Evolutionary conservation across 192 early-diverging fungal genomes (phyloP).

Genomic region (Dissophora ornata): DNA sequence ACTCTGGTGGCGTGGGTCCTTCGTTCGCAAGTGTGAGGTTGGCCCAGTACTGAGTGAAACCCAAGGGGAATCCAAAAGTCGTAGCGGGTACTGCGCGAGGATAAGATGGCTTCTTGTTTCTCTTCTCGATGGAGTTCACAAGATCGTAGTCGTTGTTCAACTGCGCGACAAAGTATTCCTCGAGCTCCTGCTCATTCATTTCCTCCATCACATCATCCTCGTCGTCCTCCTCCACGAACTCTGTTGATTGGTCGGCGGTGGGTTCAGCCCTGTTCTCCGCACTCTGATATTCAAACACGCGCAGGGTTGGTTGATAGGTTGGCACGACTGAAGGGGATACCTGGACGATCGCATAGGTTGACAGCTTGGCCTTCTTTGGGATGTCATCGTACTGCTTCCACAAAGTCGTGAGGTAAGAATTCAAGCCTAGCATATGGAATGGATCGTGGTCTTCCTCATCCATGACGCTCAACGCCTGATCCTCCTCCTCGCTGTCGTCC

Average conservation of each 20-base stretch:
- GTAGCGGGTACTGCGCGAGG: background rate
- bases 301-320: slow-evolving; percentile 62
- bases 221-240: background rate
- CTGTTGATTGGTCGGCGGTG: background rate
- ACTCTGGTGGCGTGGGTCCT: slow-evolving; percentile 11
- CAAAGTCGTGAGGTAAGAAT: slow-evolving; percentile 33
- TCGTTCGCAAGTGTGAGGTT: slow-evolving; percentile 58
- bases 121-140: background rate
- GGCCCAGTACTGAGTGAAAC: slow-evolving; percentile 57
- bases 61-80: slow-evolving; percentile 47
- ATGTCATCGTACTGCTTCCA: slow-evolving; percentile 45
- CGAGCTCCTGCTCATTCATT: slow-evolving; percentile 12
- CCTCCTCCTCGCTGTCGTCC: slow-evolving; percentile 52
- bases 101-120: background rate
- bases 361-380: slow-evolving; percentile 2
- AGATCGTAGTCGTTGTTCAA: slow-evolving; percentile 1
- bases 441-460: slow-evolving; percentile 21
- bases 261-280: background rate
- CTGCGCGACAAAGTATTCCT: slow-evolving; percentile 1
- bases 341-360: slow-evolving; percentile 43
- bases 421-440: slow-evolving; percentile 1
- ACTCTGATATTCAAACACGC: slow-evolving; percentile 62
- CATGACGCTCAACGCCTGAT: slow-evolving; percentile 8
- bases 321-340: slow-evolving; percentile 71
- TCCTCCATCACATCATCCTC: background rate